Percentiles rank a stretch among this genome's conserved stretches.
These are phyloP conservation scores for Apiospora arundinis DNA, from an alignment of 2,329 filamentous ascomycete genomes.

Conservation along the genomic window DNA sequence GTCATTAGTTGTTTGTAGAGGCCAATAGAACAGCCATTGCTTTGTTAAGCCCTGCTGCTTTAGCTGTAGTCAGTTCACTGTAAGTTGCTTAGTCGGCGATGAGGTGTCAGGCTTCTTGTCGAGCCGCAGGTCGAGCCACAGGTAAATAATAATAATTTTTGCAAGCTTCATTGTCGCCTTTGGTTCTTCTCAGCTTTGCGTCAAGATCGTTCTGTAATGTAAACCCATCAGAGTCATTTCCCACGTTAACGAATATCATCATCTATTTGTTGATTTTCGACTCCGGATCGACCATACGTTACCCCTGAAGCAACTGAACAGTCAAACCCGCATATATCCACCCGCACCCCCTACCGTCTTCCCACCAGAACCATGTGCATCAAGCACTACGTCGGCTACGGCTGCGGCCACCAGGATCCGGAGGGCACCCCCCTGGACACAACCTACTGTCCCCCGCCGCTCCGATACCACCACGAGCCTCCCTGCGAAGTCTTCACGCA, in stretches of 20 bases:
- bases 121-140: background rate
- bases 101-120: background rate
- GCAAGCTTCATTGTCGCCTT: too few species aligned
- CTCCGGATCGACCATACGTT: background rate
- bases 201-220: background rate
- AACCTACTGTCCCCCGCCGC: background rate
- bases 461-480: background rate
- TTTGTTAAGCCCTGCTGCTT: background rate
- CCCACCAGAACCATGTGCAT: background rate
- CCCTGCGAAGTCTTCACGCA: background rate
- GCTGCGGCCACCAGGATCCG: background rate
- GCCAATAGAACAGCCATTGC: background rate
- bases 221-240: too few species aligned
- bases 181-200: background rate
- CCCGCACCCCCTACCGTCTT: too few species aligned
- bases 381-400: background rate
- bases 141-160: background rate
- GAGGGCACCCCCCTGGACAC: constrained; percentile 1
- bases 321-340: background rate
- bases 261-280: too few species aligned
- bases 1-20: background rate
- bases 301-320: background rate
- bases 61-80: background rate
- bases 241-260: too few species aligned
- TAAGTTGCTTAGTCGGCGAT: background rate